Evolutionary conservation across 164 flowering plant genomes (phyloP).

Genomic region (Litsea cubeba): DNA sequence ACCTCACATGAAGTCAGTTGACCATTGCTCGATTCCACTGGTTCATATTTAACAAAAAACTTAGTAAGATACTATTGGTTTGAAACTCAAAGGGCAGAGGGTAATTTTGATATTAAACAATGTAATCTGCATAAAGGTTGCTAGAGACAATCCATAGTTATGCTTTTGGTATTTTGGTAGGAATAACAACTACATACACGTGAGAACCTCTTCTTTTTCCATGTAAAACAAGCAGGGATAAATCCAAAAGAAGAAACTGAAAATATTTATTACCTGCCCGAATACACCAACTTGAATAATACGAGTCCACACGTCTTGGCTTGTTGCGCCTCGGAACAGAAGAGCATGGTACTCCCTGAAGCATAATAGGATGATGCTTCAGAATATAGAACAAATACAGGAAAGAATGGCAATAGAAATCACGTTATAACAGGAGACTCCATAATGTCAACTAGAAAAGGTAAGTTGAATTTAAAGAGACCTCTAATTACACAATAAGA

Average conservation of each 20-base stretch:
- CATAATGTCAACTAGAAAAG: not conserved
- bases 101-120: too few relatives aligned
- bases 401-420: too few relatives aligned
- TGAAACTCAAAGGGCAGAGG: too few relatives aligned
- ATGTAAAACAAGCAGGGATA: too few relatives aligned
- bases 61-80: not conserved
- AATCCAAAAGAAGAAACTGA: not conserved
- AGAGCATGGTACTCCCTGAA: constrained; percentile 48
- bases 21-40: constrained; percentile 63
- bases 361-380: not conserved
- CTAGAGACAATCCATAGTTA: not conserved
- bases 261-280: constrained; percentile 42
- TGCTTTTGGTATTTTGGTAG: too few relatives aligned
- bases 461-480: not conserved
- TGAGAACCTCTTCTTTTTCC: too few relatives aligned
- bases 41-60: not conserved
- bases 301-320: constrained; percentile 72
- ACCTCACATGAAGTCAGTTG: constrained; percentile 68
- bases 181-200: too few relatives aligned
- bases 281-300: constrained; percentile 75
- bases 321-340: constrained; percentile 48
- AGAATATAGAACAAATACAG: not conserved
- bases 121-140: too few relatives aligned
- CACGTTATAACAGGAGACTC: too few relatives aligned
- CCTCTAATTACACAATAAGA: not conserved